Conservation (phyloP, 768 basidiomycete species). For the Psilocybe tampanensis region DNA sequence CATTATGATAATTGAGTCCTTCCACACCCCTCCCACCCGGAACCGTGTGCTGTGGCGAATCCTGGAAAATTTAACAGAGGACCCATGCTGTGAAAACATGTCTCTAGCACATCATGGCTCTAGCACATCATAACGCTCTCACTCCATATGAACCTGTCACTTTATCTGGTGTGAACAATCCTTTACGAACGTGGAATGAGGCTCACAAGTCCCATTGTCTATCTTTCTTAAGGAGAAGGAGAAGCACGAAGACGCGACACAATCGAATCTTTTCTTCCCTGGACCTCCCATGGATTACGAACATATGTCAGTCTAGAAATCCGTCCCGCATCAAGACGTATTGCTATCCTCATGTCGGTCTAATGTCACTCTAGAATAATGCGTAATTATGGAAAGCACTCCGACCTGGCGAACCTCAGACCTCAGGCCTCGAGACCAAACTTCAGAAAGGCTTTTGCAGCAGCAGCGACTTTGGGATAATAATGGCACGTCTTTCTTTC, state of each 20-base stretch:
- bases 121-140: no score
- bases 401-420: no score
- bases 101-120: background rate
- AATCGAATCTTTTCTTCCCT: background rate
- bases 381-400: no score
- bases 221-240: background rate
- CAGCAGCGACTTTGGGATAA: no score
- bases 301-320: background rate
- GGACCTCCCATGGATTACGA: background rate
- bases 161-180: background rate
- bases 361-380: background rate
- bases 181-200: constrained; percentile 1
- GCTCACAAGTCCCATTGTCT: background rate
- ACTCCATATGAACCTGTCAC: constrained; percentile 8
- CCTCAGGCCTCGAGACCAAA: no score
- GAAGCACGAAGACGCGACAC: background rate
- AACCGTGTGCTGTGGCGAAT: background rate
- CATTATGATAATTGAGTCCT: background rate
- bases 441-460: no score
- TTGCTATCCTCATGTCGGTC: no score
- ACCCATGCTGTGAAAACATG: background rate
- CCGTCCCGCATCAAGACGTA: no score
- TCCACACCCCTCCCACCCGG: background rate
- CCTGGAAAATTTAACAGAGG: background rate
- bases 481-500: background rate